Percentiles rank a stretch among this genome's conserved stretches.
Evolutionary conservation across 441 rosid species (phyloP).

Genomic region (Gossypium davidsonii): DNA sequence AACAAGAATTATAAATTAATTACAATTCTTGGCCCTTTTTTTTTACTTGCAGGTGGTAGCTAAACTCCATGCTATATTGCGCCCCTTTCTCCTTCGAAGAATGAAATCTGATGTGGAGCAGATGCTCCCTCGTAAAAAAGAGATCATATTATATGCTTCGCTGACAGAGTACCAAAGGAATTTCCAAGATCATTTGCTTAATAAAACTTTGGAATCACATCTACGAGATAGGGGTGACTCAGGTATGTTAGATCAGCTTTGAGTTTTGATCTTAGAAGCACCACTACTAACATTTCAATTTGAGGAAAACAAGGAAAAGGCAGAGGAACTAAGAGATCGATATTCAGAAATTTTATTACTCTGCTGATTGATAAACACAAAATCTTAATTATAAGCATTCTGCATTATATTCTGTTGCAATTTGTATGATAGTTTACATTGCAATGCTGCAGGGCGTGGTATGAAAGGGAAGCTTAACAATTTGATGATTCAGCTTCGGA

Average conservation of each 20-base stretch:
- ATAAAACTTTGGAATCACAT: conserved; percentile 60
- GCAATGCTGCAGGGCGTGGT: conserved; percentile 39
- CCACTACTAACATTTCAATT: not conserved
- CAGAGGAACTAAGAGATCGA: not conserved
- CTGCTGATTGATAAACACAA: not conserved
- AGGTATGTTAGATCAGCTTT: conserved; percentile 34
- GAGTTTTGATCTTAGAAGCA: conserved; percentile 5
- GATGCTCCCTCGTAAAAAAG: conserved; percentile 86
- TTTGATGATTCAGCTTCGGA: conserved; percentile 72
- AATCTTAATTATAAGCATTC: not conserved
- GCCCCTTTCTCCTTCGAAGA: conserved; percentile 94
- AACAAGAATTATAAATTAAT: not conserved
- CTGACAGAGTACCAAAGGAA: conserved; percentile 81
- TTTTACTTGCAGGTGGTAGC: conserved; percentile 58
- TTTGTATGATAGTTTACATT: conserved; percentile 6
- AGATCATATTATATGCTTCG: conserved; percentile 83
- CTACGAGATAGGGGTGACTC: conserved; percentile 35
- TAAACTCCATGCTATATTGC: conserved; percentile 88
- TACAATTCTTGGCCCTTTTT: not conserved
- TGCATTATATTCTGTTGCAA: not conserved
- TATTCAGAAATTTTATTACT: not conserved
- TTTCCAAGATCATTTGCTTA: conserved; percentile 82
- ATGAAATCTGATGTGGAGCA: conserved; percentile 92
- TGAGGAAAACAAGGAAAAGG: not conserved
- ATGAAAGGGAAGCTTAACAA: conserved; percentile 72